Evolutionary conservation across 192 early-diverging fungal genomes (phyloP).

Genomic region (Rhizoclosmatium sp.): DNA sequence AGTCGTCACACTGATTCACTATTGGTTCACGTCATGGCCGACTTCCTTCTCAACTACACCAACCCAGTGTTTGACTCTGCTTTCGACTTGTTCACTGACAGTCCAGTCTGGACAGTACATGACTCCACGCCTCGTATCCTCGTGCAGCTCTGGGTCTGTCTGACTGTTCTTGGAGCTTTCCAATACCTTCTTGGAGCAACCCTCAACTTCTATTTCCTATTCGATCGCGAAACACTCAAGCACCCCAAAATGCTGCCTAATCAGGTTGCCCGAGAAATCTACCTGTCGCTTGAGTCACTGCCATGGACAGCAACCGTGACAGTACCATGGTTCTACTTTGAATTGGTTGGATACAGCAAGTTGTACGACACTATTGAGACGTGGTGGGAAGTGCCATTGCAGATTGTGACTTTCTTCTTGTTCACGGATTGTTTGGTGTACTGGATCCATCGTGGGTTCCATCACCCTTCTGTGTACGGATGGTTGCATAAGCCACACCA

Average conservation of each 20-base stretch:
- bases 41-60: slow-evolving; percentile 44
- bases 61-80: slow-evolving; percentile 42
- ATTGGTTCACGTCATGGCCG: slow-evolving; percentile 17
- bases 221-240: slow-evolving; percentile 87
- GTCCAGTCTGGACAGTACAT: slow-evolving; percentile 43
- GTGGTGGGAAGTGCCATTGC: slow-evolving; percentile 75
- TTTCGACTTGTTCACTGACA: slow-evolving; percentile 42
- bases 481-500: slow-evolving; percentile 89
- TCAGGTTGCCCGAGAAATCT: slow-evolving; percentile 89
- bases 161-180: slow-evolving; percentile 73
- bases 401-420: slow-evolving; percentile 78
- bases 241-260: slow-evolving; percentile 94
- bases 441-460: slow-evolving; percentile 94
- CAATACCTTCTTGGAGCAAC: slow-evolving; percentile 84
- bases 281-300: slow-evolving; percentile 77
- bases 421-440: slow-evolving; percentile 97
- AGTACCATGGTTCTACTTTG: slow-evolving; percentile 89
- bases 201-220: slow-evolving; percentile 84
- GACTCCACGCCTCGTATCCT: slow-evolving; percentile 77
- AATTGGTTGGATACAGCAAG: slow-evolving; percentile 87
- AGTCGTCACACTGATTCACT: too few relatives aligned
- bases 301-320: slow-evolving; percentile 85
- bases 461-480: slow-evolving; percentile 90
- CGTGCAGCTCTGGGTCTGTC: slow-evolving; percentile 74
- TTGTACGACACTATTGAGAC: slow-evolving; percentile 77